Percentiles rank a stretch among this genome's conserved stretches.
These are phyloP conservation scores for Penicillium bialowiezense DNA, from an alignment of 495 filamentous ascomycete genomes.

Conservation along the genomic window DNA sequence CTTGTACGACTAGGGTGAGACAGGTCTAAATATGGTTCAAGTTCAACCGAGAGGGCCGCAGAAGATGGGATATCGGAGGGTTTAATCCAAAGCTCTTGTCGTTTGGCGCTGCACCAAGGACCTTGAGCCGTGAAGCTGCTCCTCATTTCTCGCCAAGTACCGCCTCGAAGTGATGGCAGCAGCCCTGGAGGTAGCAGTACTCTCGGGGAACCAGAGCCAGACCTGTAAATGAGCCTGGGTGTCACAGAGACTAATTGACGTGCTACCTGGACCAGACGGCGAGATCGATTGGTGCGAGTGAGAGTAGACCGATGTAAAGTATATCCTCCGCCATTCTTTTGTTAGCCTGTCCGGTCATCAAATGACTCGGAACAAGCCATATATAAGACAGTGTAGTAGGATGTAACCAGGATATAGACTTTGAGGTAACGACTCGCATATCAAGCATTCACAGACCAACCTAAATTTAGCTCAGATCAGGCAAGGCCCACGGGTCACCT, in stretches of 20 bases:
- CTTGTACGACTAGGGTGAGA: constrained; percentile 1
- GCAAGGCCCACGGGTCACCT: background rate
- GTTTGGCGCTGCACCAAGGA: no score
- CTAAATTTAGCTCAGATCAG: constrained; percentile 5
- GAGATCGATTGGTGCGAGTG: background rate
- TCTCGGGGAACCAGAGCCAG: background rate
- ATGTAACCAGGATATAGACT: background rate
- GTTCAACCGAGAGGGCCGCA: background rate
- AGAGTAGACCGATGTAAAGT: background rate
- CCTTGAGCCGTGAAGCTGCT: background rate
- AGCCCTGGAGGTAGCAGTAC: background rate
- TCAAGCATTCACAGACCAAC: background rate
- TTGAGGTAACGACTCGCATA: background rate
- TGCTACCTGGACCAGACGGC: background rate
- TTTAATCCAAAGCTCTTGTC: no score
- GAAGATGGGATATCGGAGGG: background rate
- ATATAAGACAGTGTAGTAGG: constrained; percentile 1
- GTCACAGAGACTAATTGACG: background rate
- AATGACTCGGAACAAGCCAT: background rate
- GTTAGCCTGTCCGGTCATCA: background rate
- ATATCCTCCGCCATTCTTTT: background rate
- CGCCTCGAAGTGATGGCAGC: no score
- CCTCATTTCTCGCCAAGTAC: no score
- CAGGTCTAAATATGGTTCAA: background rate
- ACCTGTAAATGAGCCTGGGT: background rate